phyloP scores from a whole-genome alignment of 2,329 filamentous ascomycete genomes.

The Paraphaeosphaeria sporulosa region DNA sequence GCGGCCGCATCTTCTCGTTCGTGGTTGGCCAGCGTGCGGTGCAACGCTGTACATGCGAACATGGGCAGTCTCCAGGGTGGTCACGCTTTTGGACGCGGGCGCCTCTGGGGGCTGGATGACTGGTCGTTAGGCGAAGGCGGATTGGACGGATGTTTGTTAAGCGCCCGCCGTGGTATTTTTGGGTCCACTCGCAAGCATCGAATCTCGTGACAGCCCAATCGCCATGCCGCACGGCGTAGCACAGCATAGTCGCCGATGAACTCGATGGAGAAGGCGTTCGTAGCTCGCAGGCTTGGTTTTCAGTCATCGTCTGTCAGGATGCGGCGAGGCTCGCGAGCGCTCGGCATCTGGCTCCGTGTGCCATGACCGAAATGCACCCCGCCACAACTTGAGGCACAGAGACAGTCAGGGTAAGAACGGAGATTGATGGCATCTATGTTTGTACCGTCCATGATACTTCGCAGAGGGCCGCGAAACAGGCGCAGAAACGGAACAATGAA shows the following conservation, averaged over 20 bases:
- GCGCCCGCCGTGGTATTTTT: conserved; percentile 44
- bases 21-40: conserved; percentile 39
- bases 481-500: conserved; percentile 20
- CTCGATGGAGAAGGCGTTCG: conserved; percentile 19
- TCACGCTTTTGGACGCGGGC: conserved; percentile 33
- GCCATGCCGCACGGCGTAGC: conserved; percentile 20
- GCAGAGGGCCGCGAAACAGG: background rate
- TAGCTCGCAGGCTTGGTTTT: background rate
- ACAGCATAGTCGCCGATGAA: conserved; percentile 40
- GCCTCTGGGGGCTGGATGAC: conserved; percentile 19
- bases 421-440: background rate
- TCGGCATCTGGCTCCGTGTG: background rate
- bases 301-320: background rate
- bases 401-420: background rate
- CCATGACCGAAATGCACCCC: background rate
- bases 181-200: conserved; percentile 25
- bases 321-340: conserved; percentile 4
- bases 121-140: conserved; percentile 29
- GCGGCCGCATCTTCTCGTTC: conserved; percentile 24
- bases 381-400: background rate
- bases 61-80: conserved; percentile 29
- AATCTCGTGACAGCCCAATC: conserved; percentile 36
- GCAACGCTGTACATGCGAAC: conserved; percentile 21
- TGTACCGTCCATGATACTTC: background rate
- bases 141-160: conserved; percentile 43